A percentile compares a stretch with the other conserved stretches of the same genome.
Evolutionary conservation across 2,329 filamentous ascomycete genomes (phyloP).

Genomic region (Xylaria arbuscula): DNA sequence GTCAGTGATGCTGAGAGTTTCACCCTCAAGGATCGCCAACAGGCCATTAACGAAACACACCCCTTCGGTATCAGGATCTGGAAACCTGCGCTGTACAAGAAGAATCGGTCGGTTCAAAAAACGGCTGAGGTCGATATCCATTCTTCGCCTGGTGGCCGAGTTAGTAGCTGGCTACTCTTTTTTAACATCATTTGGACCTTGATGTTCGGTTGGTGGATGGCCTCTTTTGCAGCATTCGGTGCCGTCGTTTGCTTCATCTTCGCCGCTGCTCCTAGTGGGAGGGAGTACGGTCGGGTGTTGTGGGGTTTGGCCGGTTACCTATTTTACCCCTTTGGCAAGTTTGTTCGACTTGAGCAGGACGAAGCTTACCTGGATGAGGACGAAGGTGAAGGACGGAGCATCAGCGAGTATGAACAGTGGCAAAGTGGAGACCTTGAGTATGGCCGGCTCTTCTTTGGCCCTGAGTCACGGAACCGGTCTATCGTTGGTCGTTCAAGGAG

Average conservation of each 20-base stretch:
- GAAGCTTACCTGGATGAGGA: conserved; percentile 96
- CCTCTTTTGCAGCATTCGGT: conserved; percentile 77
- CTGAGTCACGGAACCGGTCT: conserved; percentile 74
- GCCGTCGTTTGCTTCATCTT: conserved; percentile 83
- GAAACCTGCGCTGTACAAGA: conserved; percentile 99
- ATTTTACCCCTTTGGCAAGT: conserved; percentile 96
- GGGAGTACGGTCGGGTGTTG: conserved; percentile 86
- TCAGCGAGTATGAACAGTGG: conserved; percentile 99
- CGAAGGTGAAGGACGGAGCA: conserved; percentile 93
- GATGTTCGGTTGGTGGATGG: conserved; percentile 96
- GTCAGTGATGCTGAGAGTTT: conserved; percentile 96
- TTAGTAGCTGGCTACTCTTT: conserved; percentile 84
- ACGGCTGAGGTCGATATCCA: conserved; percentile 97
- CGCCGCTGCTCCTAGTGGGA: conserved; percentile 80
- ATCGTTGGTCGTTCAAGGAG: conserved; percentile 87
- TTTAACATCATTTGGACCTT: conserved; percentile 94
- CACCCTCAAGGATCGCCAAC: conserved; percentile 94
- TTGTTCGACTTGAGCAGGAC: conserved; percentile 91
- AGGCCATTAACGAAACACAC: conserved; percentile 98
- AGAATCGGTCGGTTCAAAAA: conserved; percentile 94
- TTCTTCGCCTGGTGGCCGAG: conserved; percentile 87
- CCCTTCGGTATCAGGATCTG: conserved; percentile 98
- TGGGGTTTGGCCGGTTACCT: conserved; percentile 87
- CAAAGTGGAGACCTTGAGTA: conserved; percentile 97
- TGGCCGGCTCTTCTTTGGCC: conserved; percentile 94